These are phyloP conservation scores for Penicillium canescens DNA, from an alignment of 495 filamentous ascomycete genomes.

Conservation along the genomic window DNA sequence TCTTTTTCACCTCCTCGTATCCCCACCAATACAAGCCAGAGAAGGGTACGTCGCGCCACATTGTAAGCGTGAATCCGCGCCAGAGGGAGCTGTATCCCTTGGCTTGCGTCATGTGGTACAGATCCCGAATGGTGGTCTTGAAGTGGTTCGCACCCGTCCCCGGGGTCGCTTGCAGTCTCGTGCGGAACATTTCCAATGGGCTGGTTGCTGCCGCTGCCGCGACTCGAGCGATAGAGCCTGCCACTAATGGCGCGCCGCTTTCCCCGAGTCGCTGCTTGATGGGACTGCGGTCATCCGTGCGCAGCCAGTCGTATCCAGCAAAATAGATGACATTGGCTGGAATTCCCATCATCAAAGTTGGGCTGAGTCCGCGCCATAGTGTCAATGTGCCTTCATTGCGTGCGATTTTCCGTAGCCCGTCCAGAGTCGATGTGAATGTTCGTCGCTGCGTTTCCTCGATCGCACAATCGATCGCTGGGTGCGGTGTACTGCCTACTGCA, in stretches of 20 bases:
- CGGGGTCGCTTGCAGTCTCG: constrained; percentile 78
- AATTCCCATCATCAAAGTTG: constrained; percentile 91
- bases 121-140: constrained; percentile 68
- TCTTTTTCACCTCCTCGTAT: constrained; percentile 77
- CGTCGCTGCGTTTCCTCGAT: constrained; percentile 81
- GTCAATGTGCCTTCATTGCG: constrained; percentile 85
- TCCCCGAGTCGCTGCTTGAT: constrained; percentile 61
- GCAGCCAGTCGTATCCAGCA: constrained; percentile 95
- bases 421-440: constrained; percentile 86
- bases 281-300: constrained; percentile 67
- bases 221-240: constrained; percentile 74
- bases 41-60: constrained; percentile 97
- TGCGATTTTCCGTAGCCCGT: constrained; percentile 94
- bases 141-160: constrained; percentile 62
- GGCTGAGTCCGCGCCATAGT: constrained; percentile 89
- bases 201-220: constrained; percentile 80
- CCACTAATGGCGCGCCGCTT: constrained; percentile 73
- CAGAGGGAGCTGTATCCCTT: constrained; percentile 83
- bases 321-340: constrained; percentile 98
- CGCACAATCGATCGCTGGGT: constrained; percentile 65
- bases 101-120: constrained; percentile 73
- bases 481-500: constrained; percentile 31
- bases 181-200: constrained; percentile 94
- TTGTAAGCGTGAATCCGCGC: constrained; percentile 87
- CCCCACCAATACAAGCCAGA: constrained; percentile 98